A percentile compares a stretch with the other conserved stretches of the same genome.
These are phyloP conservation scores for Fusarium fujikuroi DNA, from an alignment of 2,329 filamentous ascomycete genomes.

Conservation along the genomic window DNA sequence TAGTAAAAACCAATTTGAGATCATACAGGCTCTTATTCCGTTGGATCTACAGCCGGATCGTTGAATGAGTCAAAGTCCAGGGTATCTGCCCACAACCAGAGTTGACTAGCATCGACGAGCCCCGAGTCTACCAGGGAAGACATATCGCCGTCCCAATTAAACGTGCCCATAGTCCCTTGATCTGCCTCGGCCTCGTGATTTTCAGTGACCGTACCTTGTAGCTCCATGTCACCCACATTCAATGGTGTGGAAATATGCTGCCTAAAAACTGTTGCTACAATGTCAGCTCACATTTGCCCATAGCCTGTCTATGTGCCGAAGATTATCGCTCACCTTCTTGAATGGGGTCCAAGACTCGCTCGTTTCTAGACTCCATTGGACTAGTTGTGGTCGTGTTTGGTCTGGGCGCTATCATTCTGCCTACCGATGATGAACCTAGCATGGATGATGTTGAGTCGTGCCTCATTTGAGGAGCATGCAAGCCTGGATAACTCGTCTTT, in stretches of 20 bases:
- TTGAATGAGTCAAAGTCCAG: background rate
- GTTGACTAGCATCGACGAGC: background rate
- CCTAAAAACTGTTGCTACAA: background rate
- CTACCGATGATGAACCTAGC: background rate
- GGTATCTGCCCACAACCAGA: background rate
- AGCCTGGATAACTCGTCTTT: background rate
- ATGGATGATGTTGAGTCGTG: no score
- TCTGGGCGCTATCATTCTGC: fast-evolving
- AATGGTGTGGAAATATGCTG: background rate
- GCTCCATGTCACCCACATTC: fast-evolving
- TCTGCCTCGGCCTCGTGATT: fast-evolving
- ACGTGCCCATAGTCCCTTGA: background rate
- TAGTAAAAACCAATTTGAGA: no score
- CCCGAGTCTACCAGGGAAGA: background rate
- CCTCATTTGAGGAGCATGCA: fast-evolving
- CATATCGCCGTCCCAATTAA: background rate
- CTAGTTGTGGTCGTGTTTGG: fast-evolving
- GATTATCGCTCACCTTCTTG: background rate
- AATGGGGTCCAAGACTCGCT: background rate
- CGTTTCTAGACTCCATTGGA: fast-evolving
- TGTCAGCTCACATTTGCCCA: background rate
- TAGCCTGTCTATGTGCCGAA: background rate
- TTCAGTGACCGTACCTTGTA: fast-evolving
- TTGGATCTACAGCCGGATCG: background rate
- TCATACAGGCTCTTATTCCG: background rate